These are phyloP conservation scores for Ogataea populi-albae DNA, from an alignment of 805 yeast genomes.

Conservation along the genomic window DNA sequence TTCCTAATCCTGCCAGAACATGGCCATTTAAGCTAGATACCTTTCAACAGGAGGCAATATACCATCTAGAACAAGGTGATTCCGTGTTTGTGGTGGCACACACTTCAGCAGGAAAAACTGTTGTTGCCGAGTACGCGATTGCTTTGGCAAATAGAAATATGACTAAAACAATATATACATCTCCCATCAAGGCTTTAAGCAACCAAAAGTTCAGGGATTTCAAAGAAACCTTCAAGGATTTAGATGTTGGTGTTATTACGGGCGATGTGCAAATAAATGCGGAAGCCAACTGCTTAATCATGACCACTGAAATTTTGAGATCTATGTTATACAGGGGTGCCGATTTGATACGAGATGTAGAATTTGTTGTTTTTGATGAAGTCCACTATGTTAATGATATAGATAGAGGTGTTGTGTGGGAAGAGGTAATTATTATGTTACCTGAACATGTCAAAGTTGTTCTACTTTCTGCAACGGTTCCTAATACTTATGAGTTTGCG, in stretches of 20 bases:
- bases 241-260: slow-evolving; percentile 90
- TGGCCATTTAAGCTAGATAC: slow-evolving; percentile 96
- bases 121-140: slow-evolving; percentile 96
- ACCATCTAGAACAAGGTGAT: slow-evolving; percentile 95
- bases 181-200: slow-evolving; percentile 49
- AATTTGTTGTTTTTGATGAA: slow-evolving; percentile 95
- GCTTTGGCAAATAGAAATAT: slow-evolving; percentile 94
- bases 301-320: slow-evolving; percentile 96
- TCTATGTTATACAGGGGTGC: slow-evolving; percentile 97
- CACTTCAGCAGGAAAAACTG: slow-evolving; percentile 98
- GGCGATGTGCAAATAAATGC: slow-evolving; percentile 98
- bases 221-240: slow-evolving; percentile 37
- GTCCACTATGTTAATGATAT: slow-evolving; percentile 97
- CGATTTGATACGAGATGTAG: slow-evolving; percentile 93
- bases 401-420: slow-evolving; percentile 99
- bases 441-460: slow-evolving; percentile 95
- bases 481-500: slow-evolving; percentile 97
- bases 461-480: slow-evolving; percentile 92
- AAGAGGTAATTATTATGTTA: slow-evolving; percentile 95
- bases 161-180: slow-evolving; percentile 95
- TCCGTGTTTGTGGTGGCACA: slow-evolving; percentile 99
- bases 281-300: slow-evolving; percentile 91
- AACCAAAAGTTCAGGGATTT: slow-evolving; percentile 20
- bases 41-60: slow-evolving; percentile 95
- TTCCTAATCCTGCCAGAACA: slow-evolving; percentile 87